Conservation (phyloP, 2,329 filamentous ascomycete genomes). For the Lasiodiplodia sp. region DNA sequence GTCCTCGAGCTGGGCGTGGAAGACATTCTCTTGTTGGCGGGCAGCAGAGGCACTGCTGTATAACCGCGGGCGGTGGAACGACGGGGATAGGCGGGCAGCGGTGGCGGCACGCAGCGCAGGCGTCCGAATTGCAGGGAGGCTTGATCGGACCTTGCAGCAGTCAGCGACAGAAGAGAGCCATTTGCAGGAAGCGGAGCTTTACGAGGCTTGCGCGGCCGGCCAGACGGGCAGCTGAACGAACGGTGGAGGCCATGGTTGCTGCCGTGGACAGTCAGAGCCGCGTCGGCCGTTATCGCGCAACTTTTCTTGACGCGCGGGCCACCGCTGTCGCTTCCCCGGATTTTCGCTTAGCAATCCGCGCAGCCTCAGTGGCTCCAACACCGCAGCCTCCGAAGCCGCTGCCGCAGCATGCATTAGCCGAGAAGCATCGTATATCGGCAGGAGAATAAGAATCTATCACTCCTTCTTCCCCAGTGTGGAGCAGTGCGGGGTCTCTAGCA, state of each 20-base stretch:
- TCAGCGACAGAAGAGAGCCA: not conserved
- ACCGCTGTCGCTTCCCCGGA: slow-evolving; percentile 19
- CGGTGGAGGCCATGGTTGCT: slow-evolving; percentile 45
- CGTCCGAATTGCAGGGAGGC: slow-evolving; percentile 15
- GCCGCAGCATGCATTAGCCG: not conserved
- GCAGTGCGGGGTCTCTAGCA: not conserved
- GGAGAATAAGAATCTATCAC: not conserved
- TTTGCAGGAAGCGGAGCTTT: slow-evolving; percentile 32
- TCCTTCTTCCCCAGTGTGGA: not conserved
- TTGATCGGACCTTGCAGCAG: slow-evolving; percentile 1
- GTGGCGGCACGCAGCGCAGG: slow-evolving; percentile 15
- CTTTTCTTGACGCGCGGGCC: slow-evolving; percentile 26
- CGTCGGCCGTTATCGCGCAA: slow-evolving; percentile 28
- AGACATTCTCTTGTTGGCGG: slow-evolving; percentile 47
- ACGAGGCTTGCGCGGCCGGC: slow-evolving; percentile 42
- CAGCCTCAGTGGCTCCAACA: slow-evolving; percentile 20
- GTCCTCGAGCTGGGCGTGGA: slow-evolving; percentile 70
- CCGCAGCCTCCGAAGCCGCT: not conserved
- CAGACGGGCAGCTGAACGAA: slow-evolving; percentile 45
- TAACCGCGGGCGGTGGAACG: slow-evolving; percentile 32
- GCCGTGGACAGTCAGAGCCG: slow-evolving; percentile 23
- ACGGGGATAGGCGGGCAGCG: not conserved
- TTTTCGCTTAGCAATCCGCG: slow-evolving; percentile 30
- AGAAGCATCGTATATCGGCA: not conserved
- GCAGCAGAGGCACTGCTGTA: slow-evolving; percentile 41